A percentile compares a stretch with the other conserved stretches of the same genome.
Evolutionary conservation across 73 alveolate genomes (phyloP).

Genomic region (Paramecium caudatum): DNA sequence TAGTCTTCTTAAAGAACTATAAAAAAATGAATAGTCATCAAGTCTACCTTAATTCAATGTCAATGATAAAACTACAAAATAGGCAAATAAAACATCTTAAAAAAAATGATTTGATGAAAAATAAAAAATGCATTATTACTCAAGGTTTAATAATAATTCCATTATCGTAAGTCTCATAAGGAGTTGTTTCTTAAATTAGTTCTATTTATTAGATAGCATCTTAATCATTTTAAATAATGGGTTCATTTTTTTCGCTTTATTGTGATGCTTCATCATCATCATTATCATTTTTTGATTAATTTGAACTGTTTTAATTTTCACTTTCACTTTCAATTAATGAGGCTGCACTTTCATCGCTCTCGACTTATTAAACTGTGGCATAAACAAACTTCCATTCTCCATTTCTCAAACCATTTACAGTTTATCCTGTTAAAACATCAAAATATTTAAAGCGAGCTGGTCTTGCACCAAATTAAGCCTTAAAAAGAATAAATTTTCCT

Average conservation of each 20-base stretch:
- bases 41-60: no score
- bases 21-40: no score
- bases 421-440: neutral
- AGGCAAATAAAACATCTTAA: no score
- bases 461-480: neutral
- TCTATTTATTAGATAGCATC: neutral
- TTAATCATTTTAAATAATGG: neutral
- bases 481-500: neutral
- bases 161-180: neutral
- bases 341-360: neutral
- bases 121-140: neutral
- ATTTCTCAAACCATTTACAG: slow-evolving; percentile 2
- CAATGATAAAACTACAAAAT: no score
- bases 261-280: neutral
- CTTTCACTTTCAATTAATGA: neutral
- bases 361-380: neutral
- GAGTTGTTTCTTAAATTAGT: neutral
- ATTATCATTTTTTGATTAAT: neutral
- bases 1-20: no score
- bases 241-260: neutral
- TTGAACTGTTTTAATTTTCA: neutral
- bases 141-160: neutral
- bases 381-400: slow-evolving; percentile 34
- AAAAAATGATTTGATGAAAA: no score
- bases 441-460: neutral